Conservation (phyloP, 169 alveolate genomes). For the Sarcocystis neurona region DNA sequence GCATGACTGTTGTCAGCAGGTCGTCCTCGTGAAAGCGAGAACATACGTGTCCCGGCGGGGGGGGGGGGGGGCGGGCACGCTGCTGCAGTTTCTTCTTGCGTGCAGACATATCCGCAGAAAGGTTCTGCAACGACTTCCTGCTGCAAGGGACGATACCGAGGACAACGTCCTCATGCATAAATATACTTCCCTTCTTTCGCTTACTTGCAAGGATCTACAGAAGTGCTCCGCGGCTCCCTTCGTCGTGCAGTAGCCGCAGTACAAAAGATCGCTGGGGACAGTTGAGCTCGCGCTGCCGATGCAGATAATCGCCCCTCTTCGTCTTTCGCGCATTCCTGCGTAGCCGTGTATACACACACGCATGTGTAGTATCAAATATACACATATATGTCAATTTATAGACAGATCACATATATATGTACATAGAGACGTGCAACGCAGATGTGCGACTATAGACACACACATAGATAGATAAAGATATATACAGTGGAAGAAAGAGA, state of each 20-base stretch:
- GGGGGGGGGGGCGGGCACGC: too few species aligned
- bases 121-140: too few species aligned
- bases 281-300: constrained; percentile 71
- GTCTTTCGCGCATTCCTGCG: constrained; percentile 50
- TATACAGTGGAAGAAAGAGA: background rate
- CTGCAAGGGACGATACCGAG: too few species aligned
- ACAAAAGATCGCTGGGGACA: constrained; percentile 68
- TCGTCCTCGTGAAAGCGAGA: too few species aligned
- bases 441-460: background rate
- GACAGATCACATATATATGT: background rate
- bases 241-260: constrained; percentile 69
- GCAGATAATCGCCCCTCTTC: constrained; percentile 67
- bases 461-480: background rate
- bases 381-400: background rate
- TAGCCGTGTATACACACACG: background rate
- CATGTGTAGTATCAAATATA: background rate
- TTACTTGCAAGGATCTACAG: constrained; percentile 61
- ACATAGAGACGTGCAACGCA: background rate
- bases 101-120: too few species aligned
- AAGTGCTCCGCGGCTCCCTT: constrained; percentile 67
- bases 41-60: too few species aligned
- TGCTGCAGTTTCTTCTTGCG: too few species aligned
- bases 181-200: background rate
- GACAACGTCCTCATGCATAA: background rate
- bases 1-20: too few species aligned